Conservation (phyloP, 192 early-diverging fungal species). For the Geranomyces variabilis region DNA sequence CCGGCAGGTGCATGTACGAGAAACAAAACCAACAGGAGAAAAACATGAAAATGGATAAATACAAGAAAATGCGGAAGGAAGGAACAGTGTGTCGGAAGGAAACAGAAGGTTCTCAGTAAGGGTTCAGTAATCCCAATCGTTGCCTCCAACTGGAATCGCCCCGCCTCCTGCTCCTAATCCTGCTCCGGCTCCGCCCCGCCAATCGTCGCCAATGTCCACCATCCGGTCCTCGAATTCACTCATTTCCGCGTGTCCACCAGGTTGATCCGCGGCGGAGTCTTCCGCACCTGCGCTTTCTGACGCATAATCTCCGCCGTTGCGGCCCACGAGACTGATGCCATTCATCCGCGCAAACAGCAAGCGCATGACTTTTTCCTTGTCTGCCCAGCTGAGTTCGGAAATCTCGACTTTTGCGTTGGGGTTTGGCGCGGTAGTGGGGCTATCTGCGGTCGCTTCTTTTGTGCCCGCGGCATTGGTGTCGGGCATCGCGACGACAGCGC, state of each 20-base stretch:
- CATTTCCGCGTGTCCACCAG: not conserved
- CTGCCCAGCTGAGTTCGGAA: slow-evolving; percentile 52
- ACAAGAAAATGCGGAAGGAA: not conserved
- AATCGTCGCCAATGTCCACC: slow-evolving; percentile 1
- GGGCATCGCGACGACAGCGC: not conserved
- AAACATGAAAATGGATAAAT: not conserved
- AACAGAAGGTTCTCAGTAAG: no score
- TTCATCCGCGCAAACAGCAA: slow-evolving; percentile 71
- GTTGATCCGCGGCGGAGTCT: not conserved
- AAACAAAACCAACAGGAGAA: not conserved
- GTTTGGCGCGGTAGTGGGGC: not conserved
- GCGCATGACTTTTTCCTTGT: slow-evolving; percentile 63
- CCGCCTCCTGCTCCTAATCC: not conserved
- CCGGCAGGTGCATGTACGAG: not conserved
- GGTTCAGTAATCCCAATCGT: not conserved
- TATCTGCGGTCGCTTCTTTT: no score
- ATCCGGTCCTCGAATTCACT: not conserved
- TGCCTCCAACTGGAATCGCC: not conserved
- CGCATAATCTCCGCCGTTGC: slow-evolving; percentile 23
- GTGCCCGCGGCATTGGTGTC: no score
- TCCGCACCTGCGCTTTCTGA: not conserved
- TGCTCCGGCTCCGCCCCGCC: not conserved
- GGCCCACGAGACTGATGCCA: slow-evolving; percentile 46
- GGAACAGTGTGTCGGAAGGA: not conserved
- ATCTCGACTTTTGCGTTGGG: slow-evolving; percentile 48